phyloP scores from a whole-genome alignment of 2,329 filamentous ascomycete genomes.

The Ophiostoma sp. region DNA sequence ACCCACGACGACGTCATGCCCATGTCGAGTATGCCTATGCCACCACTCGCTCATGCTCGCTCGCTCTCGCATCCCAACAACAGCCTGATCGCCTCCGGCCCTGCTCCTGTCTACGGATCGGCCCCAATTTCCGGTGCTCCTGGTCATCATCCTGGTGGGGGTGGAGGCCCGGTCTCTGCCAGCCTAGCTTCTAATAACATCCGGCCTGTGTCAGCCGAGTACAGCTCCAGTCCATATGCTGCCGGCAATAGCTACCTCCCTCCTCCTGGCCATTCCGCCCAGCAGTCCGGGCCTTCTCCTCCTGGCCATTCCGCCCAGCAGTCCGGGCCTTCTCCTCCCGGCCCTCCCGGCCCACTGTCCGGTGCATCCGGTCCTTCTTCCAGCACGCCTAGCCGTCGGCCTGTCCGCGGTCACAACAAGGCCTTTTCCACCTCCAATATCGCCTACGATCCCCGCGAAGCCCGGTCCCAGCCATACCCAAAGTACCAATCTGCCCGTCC shows the following conservation, averaged over 20 bases:
- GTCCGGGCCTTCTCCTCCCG: constrained; percentile 33
- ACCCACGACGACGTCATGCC: neutral
- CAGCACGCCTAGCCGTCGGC: neutral
- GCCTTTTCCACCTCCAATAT: constrained; percentile 83
- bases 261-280: neutral
- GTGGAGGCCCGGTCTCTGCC: neutral
- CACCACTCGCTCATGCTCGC: constrained; percentile 53
- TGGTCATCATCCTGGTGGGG: neutral
- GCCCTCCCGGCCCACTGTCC: constrained; percentile 49
- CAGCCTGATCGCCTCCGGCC: constrained; percentile 51
- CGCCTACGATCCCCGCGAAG: constrained; percentile 43
- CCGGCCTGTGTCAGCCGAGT: neutral
- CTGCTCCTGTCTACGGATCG: constrained; percentile 44
- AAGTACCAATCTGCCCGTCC: constrained; percentile 9
- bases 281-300: neutral
- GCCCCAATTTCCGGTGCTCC: neutral
- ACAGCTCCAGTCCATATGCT: neutral
- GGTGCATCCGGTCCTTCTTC: neutral
- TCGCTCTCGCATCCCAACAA: constrained; percentile 4
- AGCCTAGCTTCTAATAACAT: neutral
- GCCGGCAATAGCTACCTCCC: neutral
- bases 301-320: constrained; percentile 46
- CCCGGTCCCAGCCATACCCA: constrained; percentile 36
- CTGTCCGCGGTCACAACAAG: constrained; percentile 75
- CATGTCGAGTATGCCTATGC: neutral